Evolutionary conservation across 2,329 filamentous ascomycete species (phyloP).

Genomic region (Xylariaceae sp.): DNA sequence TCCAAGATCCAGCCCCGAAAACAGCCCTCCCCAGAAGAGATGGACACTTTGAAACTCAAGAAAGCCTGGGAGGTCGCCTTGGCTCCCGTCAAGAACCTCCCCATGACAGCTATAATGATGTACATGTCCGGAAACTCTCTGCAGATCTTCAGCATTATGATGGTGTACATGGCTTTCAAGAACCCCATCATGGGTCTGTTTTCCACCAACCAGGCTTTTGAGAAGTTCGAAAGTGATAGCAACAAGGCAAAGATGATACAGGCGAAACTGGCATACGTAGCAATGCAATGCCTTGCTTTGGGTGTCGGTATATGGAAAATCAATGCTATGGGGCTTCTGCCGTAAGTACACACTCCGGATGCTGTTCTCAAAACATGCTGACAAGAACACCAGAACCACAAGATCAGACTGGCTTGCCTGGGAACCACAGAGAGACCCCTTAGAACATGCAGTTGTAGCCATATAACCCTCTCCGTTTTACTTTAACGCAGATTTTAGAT

Average conservation of each 20-base stretch:
- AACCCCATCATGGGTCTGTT: constrained; percentile 83
- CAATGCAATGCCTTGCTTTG: constrained; percentile 79
- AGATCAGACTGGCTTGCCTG: constrained; percentile 97
- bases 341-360: constrained; percentile 51
- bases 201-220: constrained; percentile 81
- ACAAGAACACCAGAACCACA: constrained; percentile 66
- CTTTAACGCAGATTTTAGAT: neutral
- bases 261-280: constrained; percentile 83
- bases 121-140: constrained; percentile 99
- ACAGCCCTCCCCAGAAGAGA: constrained; percentile 73
- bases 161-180: constrained; percentile 99
- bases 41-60: constrained; percentile 93
- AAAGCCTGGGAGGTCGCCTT: constrained; percentile 98
- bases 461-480: constrained; percentile 35
- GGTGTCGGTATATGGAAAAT: constrained; percentile 93
- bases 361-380: constrained; percentile 16
- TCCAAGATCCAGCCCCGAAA: constrained; percentile 52
- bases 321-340: constrained; percentile 90
- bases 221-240: constrained; percentile 79
- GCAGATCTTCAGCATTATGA: constrained; percentile 99
- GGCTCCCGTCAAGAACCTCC: constrained; percentile 86
- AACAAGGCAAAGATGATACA: constrained; percentile 70
- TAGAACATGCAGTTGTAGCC: constrained; percentile 63
- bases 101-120: constrained; percentile 99
- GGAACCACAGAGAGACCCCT: constrained; percentile 70